These are phyloP conservation scores for Pontederia crassipes DNA, from an alignment of 176 grass and related monocot species.

Conservation along the genomic window DNA sequence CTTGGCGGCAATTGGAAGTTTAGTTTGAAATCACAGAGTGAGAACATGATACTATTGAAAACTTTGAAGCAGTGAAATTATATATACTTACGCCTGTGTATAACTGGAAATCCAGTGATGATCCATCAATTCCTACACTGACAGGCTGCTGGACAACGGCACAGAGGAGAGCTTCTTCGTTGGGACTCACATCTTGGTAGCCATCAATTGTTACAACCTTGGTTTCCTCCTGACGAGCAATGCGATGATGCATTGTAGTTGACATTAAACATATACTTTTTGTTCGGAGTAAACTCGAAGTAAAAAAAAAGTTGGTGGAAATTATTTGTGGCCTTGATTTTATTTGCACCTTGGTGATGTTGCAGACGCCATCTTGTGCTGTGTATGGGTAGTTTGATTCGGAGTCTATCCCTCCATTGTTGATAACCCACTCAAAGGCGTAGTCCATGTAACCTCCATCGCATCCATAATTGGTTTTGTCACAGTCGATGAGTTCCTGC, in stretches of 20 bases:
- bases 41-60: neutral
- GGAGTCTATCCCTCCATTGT: slow-evolving; percentile 14
- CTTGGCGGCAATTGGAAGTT: too few relatives aligned
- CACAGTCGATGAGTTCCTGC: slow-evolving; percentile 25
- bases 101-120: slow-evolving; percentile 34
- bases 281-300: too few relatives aligned
- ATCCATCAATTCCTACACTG: slow-evolving; percentile 39
- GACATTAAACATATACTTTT: too few relatives aligned
- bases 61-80: neutral
- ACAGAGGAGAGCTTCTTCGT: slow-evolving; percentile 33
- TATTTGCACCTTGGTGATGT: slow-evolving; percentile 7
- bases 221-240: slow-evolving; percentile 22
- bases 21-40: too few relatives aligned
- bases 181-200: slow-evolving; percentile 32
- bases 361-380: slow-evolving; percentile 11
- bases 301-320: too few relatives aligned
- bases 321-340: neutral
- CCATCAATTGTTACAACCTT: slow-evolving; percentile 35
- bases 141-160: slow-evolving; percentile 34
- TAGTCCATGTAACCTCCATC: slow-evolving; percentile 29
- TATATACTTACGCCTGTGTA: slow-evolving; percentile 31
- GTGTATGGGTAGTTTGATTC: slow-evolving; percentile 22
- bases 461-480: slow-evolving; percentile 19
- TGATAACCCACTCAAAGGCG: slow-evolving; percentile 23
- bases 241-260: too few relatives aligned